Conservation (phyloP, 176 grass and related monocot genomes). For the Musa itinerans region DNA sequence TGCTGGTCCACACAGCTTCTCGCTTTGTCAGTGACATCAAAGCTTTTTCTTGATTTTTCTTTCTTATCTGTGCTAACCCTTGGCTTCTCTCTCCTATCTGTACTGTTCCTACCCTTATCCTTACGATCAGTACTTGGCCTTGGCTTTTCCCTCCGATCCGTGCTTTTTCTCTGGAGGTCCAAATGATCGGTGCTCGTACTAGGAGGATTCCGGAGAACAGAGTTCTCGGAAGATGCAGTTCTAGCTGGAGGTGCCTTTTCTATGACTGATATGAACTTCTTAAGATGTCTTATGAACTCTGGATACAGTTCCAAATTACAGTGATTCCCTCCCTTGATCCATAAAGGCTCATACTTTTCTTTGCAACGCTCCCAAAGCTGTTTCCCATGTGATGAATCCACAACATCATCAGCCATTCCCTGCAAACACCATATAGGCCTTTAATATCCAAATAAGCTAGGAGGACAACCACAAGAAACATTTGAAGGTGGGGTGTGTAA, state of each 20-base stretch:
- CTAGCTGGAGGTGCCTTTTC: conserved; percentile 42
- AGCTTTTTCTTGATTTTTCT: conserved; percentile 63
- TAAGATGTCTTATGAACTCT: conserved; percentile 89
- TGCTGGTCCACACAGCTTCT: conserved; percentile 62
- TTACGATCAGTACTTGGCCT: conserved; percentile 41
- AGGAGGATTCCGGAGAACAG: conserved; percentile 27
- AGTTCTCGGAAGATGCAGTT: conserved; percentile 31
- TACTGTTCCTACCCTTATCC: conserved; percentile 29
- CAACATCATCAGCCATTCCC: conserved; percentile 90
- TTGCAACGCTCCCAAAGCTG: conserved; percentile 78
- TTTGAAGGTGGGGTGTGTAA: neutral
- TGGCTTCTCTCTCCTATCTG: conserved; percentile 48
- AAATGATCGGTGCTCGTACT: conserved; percentile 28
- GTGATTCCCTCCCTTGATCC: conserved; percentile 91
- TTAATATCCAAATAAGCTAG: conserved; percentile 3
- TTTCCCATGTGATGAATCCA: conserved; percentile 85
- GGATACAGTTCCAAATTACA: conserved; percentile 89
- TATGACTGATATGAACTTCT: conserved; percentile 71
- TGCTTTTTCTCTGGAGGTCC: conserved; percentile 54
- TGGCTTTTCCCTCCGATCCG: conserved; percentile 47
- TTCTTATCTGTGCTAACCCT: conserved; percentile 61
- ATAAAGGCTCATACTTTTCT: conserved; percentile 95
- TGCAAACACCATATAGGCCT: conserved; percentile 26
- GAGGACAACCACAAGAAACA: neutral
- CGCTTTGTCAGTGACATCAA: conserved; percentile 57